phyloP scores from a whole-genome alignment of 768 basidiomycete genomes.

The Chlorophyllum brunneum region DNA sequence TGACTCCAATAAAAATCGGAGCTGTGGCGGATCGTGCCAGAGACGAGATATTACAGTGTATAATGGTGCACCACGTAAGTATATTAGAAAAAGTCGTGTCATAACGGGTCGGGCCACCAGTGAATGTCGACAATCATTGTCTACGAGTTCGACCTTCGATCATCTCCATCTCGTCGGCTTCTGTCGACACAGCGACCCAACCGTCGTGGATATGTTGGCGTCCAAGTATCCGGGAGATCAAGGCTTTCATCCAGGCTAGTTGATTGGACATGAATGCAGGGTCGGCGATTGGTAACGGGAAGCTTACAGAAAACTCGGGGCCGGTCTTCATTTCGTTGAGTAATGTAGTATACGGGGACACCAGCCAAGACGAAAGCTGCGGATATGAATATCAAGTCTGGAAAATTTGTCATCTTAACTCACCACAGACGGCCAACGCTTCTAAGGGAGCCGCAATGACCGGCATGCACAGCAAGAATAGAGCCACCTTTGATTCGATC shows the following conservation, averaged over 20 bases:
- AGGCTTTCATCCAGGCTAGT: constrained; percentile 21
- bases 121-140: neutral
- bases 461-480: constrained; percentile 92
- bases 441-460: constrained; percentile 89
- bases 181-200: constrained; percentile 77
- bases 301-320: constrained; percentile 40
- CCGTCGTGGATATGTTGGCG: constrained; percentile 54
- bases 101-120: neutral
- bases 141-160: constrained; percentile 1
- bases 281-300: neutral
- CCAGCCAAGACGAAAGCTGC: constrained; percentile 52
- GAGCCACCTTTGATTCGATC: constrained; percentile 56
- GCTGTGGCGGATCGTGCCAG: neutral
- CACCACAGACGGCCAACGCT: constrained; percentile 83
- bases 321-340: constrained; percentile 46
- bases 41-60: too few species aligned
- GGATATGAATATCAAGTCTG: neutral
- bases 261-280: constrained; percentile 15
- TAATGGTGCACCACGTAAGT: neutral
- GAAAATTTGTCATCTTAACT: constrained; percentile 17
- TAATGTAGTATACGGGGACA: constrained; percentile 80
- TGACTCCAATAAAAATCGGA: neutral
- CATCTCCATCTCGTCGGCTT: constrained; percentile 75
- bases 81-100: neutral
- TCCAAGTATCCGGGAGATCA: constrained; percentile 46